Base-by-base conservation (phyloP, 768 basidiomycete species). In the Boletus sp. region DNA sequence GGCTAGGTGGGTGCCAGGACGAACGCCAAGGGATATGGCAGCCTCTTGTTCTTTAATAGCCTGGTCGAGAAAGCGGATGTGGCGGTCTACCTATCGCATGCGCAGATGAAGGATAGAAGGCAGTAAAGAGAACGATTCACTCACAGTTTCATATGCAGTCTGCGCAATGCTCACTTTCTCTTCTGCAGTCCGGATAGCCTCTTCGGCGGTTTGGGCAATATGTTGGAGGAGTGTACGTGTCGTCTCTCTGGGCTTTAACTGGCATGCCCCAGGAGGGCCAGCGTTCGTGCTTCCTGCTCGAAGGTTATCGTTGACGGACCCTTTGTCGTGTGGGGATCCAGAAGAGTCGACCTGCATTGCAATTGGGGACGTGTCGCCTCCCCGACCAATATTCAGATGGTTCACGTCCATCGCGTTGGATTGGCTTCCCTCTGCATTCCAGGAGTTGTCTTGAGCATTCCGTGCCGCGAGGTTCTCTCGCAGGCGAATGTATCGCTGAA, bases 151-250 rank as follows among this genome's bases (percentile, higher is more conserved):
- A 60, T 83, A 81, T 25, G 83, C 81, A 10, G 87, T 79, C 59
- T 82, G 80, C 3, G 89, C 85, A 17, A 92, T 76, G 59, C 83
- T 88, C 30, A 87, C 79, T 65, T 92, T 92, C 68, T 93, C 90
- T 56, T 90, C 86, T 11, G 83, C 81, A 4, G 83, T 78, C 5
- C 82, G 79, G 10, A 85, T 68, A 1, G 82, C 67, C 56, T 85
- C 83, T 62, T 87, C 86, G 13, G 79, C 74, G 8, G 84, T 67
- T 57, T 77, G 77, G 4, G 85, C 83, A 48, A 90, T 78, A 45
- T 77, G 75, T 19, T 81, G 74, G 27, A 90, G 75, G 56, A 86
- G 66, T 51, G 77, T 74, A 19, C 79, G 76, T 7, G 79, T 77
- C 19, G 77, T 75, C 43, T 69, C 62, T 37, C 73, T 66, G 13